Evolutionary conservation across 192 early-diverging fungal species (phyloP).

Genomic region (Gorgonomyces haynaldii): DNA sequence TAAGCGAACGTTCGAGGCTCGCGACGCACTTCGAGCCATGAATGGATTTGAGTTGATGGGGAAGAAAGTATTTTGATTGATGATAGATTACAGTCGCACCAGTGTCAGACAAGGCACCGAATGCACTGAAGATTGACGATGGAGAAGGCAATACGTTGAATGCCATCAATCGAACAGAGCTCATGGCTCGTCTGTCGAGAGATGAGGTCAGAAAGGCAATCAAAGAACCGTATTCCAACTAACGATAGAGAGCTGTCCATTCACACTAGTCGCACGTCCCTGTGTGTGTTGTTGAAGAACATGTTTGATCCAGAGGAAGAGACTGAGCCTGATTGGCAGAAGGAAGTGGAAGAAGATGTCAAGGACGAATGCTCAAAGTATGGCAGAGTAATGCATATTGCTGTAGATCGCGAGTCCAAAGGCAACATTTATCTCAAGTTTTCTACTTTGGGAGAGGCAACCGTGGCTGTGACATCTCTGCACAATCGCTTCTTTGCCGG

Average conservation of each 20-base stretch:
- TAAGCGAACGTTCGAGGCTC: slow-evolving; percentile 56
- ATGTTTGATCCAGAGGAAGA: slow-evolving; percentile 84
- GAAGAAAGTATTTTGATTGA: slow-evolving; percentile 16
- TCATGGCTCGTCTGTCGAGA: slow-evolving; percentile 71
- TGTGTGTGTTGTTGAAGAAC: slow-evolving; percentile 70
- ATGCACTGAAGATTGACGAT: slow-evolving; percentile 20
- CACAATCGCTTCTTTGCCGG: slow-evolving; percentile 87
- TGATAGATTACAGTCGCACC: slow-evolving; percentile 62
- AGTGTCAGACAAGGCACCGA: slow-evolving; percentile 48
- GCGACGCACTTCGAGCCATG: slow-evolving; percentile 66
- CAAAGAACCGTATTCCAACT: slow-evolving; percentile 3
- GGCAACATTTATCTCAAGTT: slow-evolving; percentile 81
- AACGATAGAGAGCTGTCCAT: too few species aligned
- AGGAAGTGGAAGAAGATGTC: slow-evolving; percentile 78
- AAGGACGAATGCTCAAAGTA: slow-evolving; percentile 68
- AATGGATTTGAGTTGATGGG: slow-evolving; percentile 76
- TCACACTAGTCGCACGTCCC: slow-evolving; percentile 48
- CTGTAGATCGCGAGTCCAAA: slow-evolving; percentile 54
- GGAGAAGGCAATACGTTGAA: slow-evolving; percentile 54
- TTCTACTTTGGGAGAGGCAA: slow-evolving; percentile 50
- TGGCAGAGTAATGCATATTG: slow-evolving; percentile 63
- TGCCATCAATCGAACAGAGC: slow-evolving; percentile 54
- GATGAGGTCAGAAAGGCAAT: slow-evolving; percentile 23
- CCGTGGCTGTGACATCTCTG: slow-evolving; percentile 56
- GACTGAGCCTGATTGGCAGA: slow-evolving; percentile 69